Conservation (phyloP, 768 basidiomycete genomes). For the Dioszegia crocea region DNA sequence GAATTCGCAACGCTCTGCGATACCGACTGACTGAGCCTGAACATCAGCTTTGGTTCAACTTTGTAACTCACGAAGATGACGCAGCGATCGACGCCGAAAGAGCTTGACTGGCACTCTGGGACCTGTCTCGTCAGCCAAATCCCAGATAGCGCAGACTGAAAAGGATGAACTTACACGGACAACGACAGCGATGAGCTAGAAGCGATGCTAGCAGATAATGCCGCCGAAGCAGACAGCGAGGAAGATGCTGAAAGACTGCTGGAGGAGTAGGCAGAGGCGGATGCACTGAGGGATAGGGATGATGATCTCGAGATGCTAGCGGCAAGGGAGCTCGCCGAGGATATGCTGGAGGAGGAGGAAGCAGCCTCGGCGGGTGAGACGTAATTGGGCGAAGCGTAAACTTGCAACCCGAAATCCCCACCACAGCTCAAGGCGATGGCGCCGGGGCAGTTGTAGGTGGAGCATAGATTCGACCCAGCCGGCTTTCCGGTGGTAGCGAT, state of each 20-base stretch:
- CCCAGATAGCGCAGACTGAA: too few relatives aligned
- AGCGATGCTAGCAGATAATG: conserved; percentile 1
- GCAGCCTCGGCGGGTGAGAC: not conserved
- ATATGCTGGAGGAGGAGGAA: not conserved
- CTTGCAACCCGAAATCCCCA: not conserved
- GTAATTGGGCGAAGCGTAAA: not conserved
- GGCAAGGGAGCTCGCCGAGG: not conserved
- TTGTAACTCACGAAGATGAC: not conserved
- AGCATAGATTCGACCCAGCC: not conserved
- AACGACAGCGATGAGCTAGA: conserved; percentile 1
- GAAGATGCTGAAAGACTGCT: not conserved
- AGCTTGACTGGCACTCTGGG: not conserved
- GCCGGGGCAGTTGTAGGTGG: not conserved
- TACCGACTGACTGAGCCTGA: not conserved
- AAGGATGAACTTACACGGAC: not conserved
- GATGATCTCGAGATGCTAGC: not conserved
- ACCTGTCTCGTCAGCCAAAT: too few relatives aligned
- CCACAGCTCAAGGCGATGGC: not conserved
- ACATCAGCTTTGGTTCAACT: not conserved
- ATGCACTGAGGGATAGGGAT: not conserved
- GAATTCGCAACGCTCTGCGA: not conserved
- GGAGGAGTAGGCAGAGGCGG: not conserved
- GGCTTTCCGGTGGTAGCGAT: not conserved
- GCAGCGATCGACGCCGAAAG: conserved; percentile 7
- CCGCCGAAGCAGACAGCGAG: conserved; percentile 4